Conservation (phyloP, 805 yeast species). For the Cyberlindnera japonica region DNA sequence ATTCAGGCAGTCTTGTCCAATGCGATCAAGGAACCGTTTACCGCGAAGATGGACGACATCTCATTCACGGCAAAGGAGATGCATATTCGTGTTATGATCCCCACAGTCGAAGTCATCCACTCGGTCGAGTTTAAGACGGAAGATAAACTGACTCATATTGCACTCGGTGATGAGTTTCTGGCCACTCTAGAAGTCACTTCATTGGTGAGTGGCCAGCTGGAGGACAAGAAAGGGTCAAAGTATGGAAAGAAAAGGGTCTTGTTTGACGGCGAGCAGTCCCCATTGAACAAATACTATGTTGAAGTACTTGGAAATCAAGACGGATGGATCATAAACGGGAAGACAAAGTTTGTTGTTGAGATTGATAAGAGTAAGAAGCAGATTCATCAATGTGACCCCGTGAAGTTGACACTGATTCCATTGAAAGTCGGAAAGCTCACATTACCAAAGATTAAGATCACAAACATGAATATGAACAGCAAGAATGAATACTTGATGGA, state of each 20-base stretch:
- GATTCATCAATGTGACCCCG: constrained; percentile 18
- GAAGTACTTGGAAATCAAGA: constrained; percentile 53
- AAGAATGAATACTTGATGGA: constrained; percentile 46
- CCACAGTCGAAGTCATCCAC: constrained; percentile 57
- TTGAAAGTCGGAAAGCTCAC: constrained; percentile 68
- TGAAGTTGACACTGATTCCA: constrained; percentile 58
- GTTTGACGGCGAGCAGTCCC: constrained; percentile 20
- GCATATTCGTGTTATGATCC: constrained; percentile 57
- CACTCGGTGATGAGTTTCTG: constrained; percentile 63
- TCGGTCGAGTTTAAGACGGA: constrained; percentile 41
- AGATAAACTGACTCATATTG: constrained; percentile 38
- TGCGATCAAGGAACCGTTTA: neutral
- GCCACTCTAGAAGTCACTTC: constrained; percentile 38
- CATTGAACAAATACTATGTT: constrained; percentile 37
- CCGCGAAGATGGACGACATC: neutral
- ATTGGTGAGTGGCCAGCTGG: constrained; percentile 21
- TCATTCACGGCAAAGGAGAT: constrained; percentile 23
- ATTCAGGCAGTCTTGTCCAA: neutral
- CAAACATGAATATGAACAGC: constrained; percentile 27
- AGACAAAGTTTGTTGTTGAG: constrained; percentile 49
- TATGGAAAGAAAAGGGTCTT: constrained; percentile 20
- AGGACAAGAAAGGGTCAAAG: constrained; percentile 1
- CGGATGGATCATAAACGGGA: constrained; percentile 79
- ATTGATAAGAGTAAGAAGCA: constrained; percentile 27
- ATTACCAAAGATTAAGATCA: constrained; percentile 59